Base-by-base conservation (phyloP, 2,329 filamentous ascomycete species). In the Phaeosphaeria sp. region DNA sequence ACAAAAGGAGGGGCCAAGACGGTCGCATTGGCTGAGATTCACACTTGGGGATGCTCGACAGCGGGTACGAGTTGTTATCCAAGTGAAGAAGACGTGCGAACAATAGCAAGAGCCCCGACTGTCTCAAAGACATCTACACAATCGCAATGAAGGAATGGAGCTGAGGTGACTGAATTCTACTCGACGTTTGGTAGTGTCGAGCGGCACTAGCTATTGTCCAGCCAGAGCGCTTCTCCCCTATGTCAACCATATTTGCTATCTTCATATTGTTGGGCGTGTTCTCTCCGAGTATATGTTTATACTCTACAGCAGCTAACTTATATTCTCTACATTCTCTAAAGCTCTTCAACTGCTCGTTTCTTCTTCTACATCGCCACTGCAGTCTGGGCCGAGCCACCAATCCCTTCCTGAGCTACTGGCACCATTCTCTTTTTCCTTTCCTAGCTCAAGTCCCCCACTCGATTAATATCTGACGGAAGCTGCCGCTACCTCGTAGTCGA, bases 101-200 rank as follows among this genome's bases (percentile, higher is more conserved):
- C 67, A 70, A 70, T 70, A 68, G 50, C 50, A 69, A 70, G 62
- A 46, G 36, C 41, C 27, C 21, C 36, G 20, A 11, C 21, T 62
- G 55, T 63, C 54, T 65, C 54, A 56, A 46, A 41, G 20, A 17
- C 23, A 23, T 21, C 20, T 5, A 9, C 22, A 46, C 21, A 20
- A 9, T 18, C 21, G 39, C 33, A 18, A 25, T 25, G 44, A 25
- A 7, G 44, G 3, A 20, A 18, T 39, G 11, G 17, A 53, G 21
- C 7, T 23, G 20, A 23, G 21, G 46, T 44, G 47, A 50, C 18
- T 18, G 39, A 39, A 23, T n/a, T 18, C 21, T 15, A 23, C n/a
- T 23, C 15, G 46, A 43, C 20, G 4, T 43, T 4, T 5, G 36
- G 41, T 18, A 30, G 55, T 54, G 51, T 43, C 25, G 47, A 42